These are phyloP conservation scores for Coprinopsis strossmayeri DNA, from an alignment of 768 basidiomycete species.

Conservation along the genomic window DNA sequence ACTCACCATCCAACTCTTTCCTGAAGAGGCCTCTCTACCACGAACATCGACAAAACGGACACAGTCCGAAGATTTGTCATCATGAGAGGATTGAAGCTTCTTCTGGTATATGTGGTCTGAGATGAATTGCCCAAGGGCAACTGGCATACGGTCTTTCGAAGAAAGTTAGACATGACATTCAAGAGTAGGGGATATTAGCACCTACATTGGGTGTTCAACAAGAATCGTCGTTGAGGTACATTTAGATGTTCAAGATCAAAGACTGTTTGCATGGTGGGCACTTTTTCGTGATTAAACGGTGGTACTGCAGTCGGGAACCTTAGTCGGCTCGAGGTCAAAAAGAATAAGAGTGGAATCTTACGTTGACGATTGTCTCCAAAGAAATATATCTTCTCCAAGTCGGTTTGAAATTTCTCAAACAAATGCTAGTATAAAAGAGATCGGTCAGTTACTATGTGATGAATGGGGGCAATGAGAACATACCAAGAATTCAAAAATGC, in stretches of 20 bases:
- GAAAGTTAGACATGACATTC: not conserved
- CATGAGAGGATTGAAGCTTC: slow-evolving; percentile 32
- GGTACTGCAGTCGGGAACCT: slow-evolving; percentile 30
- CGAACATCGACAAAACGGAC: slow-evolving; percentile 40
- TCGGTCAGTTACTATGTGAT: not conserved
- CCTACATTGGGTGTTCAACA: slow-evolving; percentile 46
- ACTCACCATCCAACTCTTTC: slow-evolving; percentile 40
- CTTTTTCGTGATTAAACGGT: slow-evolving; percentile 39
- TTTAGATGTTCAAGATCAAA: slow-evolving; percentile 39
- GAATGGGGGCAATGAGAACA: not conserved
- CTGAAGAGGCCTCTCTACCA: slow-evolving; percentile 29
- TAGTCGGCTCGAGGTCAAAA: not conserved
- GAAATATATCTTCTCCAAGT: slow-evolving; percentile 39
- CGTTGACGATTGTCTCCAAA: slow-evolving; percentile 52
- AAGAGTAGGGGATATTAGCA: not conserved
- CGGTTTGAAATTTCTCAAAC: slow-evolving; percentile 31
- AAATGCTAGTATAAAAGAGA: slow-evolving; percentile 26
- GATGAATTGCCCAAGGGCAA: slow-evolving; percentile 41
- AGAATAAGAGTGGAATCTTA: slow-evolving; percentile 21
- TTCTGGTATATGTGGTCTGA: slow-evolving; percentile 35
- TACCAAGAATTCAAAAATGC: slow-evolving; percentile 42
- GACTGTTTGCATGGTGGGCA: slow-evolving; percentile 33
- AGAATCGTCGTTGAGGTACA: slow-evolving; percentile 17
- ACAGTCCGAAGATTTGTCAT: slow-evolving; percentile 25
- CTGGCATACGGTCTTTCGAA: slow-evolving; percentile 51